Base-by-base conservation (phyloP, 192 early-diverging fungal species). In the Chytriomyces confervae region DNA sequence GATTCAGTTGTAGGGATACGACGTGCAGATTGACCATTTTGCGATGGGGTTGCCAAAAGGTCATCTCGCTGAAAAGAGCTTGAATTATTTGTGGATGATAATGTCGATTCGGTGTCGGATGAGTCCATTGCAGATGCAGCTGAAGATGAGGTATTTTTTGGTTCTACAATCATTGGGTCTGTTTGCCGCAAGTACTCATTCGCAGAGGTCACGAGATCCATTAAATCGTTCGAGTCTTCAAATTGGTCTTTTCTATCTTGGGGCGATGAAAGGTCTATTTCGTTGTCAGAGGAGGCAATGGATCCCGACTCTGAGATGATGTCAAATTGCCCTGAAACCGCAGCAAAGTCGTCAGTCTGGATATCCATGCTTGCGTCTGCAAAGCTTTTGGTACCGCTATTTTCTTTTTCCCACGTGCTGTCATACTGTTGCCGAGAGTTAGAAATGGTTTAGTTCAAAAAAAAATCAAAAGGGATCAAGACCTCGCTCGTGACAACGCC, bases 81-180 rank as follows among this genome's bases (percentile, higher is more conserved):
- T 13, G 61, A 73, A 44, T 73, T 72, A 63, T 53, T 77, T 23
- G 74, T 76, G 8, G 74, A 76, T 9, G 45, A 50, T 18, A 76
- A 64, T 9, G 68, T 77, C 7, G 76, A 69, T 69, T 77, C 69
- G 23, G 76, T 72, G 50, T 76, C 74, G 43, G 62, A 64, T 36
- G 36, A 36, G 36, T 36, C 36, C 36, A 36, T 36, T 36, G 36
- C 36, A 6, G 62, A 64, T 16, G 70, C 51, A 60, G 48, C 49
- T 11, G 48, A n/a, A 20, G 53, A 13, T n/a, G 53, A 57, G 20
- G 53, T 57, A 57, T 57, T 57, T 20, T n/a, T 57, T 13, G 13
- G 13, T 57, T 57, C 53, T n/a, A 57, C 53, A 57, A 20, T 20
- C 53, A 57, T 57, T 20, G 53, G 53, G 53, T 57, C 53, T n/a